phyloP scores from a whole-genome alignment of 2,329 filamentous ascomycete genomes.

The Alternaria novae-zelandiae region DNA sequence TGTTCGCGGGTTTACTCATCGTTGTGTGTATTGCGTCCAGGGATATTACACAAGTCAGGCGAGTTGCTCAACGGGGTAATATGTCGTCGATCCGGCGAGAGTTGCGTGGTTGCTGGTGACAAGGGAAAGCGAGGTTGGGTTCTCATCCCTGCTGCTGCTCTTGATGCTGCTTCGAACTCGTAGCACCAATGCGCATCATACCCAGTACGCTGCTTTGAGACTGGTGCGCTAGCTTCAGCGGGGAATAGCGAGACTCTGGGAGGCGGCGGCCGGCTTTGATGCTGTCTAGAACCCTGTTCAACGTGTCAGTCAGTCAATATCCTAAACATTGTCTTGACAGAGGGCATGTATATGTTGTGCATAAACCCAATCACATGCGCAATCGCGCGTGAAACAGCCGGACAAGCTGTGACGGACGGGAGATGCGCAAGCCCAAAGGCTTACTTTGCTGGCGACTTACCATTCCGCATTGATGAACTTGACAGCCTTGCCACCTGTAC shows the following conservation, averaged over 20 bases:
- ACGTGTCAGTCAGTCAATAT: slow-evolving; percentile 14
- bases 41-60: not conserved
- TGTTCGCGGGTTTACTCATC: not conserved
- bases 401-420: not conserved
- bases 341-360: not conserved
- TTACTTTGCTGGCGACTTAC: slow-evolving; percentile 47
- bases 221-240: slow-evolving; percentile 35
- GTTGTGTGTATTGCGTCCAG: not conserved
- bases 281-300: slow-evolving; percentile 77
- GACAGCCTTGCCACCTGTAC: slow-evolving; percentile 70
- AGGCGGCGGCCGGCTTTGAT: slow-evolving; percentile 76
- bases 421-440: not conserved
- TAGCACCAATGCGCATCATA: slow-evolving; percentile 15
- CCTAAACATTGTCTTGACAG: not conserved
- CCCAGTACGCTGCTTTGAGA: slow-evolving; percentile 34
- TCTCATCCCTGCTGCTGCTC: slow-evolving; percentile 15
- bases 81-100: not conserved
- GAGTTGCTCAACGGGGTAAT: not conserved
- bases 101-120: not conserved
- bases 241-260: slow-evolving; percentile 73
- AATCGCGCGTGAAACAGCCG: not conserved
- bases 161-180: slow-evolving; percentile 7
- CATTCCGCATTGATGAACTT: slow-evolving; percentile 85
- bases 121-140: not conserved
- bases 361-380: not conserved